Evolutionary conservation across 768 basidiomycete species (phyloP), one percentile per base, ranked within the genome.

Genomic region (Suillus occidentalis): DNA sequence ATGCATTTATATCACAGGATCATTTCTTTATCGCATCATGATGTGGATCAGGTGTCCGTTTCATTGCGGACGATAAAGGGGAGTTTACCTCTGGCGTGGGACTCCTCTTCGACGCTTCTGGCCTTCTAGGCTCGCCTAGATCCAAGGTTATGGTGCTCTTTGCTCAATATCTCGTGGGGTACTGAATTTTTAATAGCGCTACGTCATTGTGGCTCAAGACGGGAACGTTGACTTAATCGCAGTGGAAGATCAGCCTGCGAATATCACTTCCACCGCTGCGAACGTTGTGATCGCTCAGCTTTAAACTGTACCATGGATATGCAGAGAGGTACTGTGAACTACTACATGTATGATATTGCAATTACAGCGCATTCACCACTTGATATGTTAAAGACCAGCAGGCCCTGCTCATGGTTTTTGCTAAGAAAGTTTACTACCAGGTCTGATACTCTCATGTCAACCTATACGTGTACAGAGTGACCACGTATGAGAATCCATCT

Each of bases 41-140:
- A 14, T n/a, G 22, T 47, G 16, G 34, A 31, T 3, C 64, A 88
- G 86, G 76, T 0, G 79, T 88, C 45, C 84, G 80, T 49, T 89
- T 90, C 76, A 83, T 89, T 60, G 83, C 88, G 12, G 90, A 91
- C 66, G 92, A 94, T 74, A 82, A 82, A 63, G 91, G 83, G 34
- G 75, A 82, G 4, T 83, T 89, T 69, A 78, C 83, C 13, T 77
- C 82, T 25, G 77, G 79, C 8, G 72, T 87, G 55, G 89, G 90
- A 1, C 80, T 89, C 16, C 66, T 85, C 43, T 88, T 89, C 65
- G 87, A 91, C 66, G 89, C 85, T 1, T 81, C 87, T 10, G 76
- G 79, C 4, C 71, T 87, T 16, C 83, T 94, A 16, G 92, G 91
- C 22, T 84, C 83, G 12, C 84, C 85, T 1, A 88, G 92, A 52